Conservation (phyloP, 169 alveolate genomes). For the Eimeria tenella region DNA sequence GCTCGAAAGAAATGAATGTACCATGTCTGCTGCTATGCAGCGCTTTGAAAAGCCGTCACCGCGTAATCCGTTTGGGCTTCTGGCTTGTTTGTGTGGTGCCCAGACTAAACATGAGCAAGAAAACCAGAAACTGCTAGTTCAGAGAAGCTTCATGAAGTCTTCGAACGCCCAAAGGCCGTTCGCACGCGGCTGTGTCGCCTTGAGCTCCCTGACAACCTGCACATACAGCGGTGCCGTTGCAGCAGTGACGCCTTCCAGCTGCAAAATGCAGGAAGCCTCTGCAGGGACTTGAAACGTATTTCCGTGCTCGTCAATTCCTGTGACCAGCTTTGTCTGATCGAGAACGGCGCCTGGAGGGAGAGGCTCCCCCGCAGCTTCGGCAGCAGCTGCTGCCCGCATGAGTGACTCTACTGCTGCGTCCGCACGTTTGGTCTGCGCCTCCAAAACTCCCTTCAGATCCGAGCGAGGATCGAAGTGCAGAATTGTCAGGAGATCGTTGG, state of each 20-base stretch:
- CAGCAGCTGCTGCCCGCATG: slow-evolving; percentile 27
- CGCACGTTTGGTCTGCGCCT: slow-evolving; percentile 51
- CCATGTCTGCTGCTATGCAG: too few relatives aligned
- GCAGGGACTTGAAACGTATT: slow-evolving; percentile 34
- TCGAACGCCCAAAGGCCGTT: slow-evolving; percentile 60
- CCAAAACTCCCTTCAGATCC: slow-evolving; percentile 40
- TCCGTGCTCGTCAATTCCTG: slow-evolving; percentile 56
- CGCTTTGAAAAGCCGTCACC: not conserved
- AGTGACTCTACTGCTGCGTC: slow-evolving; percentile 51
- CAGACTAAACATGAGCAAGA: too few relatives aligned
- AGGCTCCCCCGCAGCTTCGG: slow-evolving; percentile 16
- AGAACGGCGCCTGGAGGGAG: slow-evolving; percentile 50
- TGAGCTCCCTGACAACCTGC: slow-evolving; percentile 54
- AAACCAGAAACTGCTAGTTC: too few relatives aligned
- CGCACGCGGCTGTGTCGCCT: slow-evolving; percentile 53
- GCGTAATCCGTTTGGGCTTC: not conserved
- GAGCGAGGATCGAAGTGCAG: slow-evolving; percentile 61
- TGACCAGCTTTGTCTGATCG: slow-evolving; percentile 47
- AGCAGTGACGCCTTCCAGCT: slow-evolving; percentile 70
- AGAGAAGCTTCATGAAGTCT: slow-evolving; percentile 60
- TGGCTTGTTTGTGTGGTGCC: not conserved
- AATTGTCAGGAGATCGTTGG: slow-evolving; percentile 65
- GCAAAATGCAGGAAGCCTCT: slow-evolving; percentile 38
- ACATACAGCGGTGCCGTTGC: slow-evolving; percentile 70
- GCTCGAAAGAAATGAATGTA: too few relatives aligned